Base-by-base conservation (phyloP, 2,329 filamentous ascomycete species). In the Aschersonia sp. region DNA sequence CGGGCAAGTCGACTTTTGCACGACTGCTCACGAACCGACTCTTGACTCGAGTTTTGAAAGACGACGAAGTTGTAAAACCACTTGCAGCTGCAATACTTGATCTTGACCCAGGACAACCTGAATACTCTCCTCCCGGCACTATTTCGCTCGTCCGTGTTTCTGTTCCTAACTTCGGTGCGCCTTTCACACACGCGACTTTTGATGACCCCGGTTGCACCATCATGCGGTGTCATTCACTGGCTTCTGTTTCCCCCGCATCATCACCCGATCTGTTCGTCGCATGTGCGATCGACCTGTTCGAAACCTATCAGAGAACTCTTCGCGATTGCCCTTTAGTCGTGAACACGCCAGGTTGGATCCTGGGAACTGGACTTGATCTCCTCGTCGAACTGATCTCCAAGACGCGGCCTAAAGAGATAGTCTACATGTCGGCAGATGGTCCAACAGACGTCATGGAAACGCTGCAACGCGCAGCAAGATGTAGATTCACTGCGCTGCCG, bases 1-100 rank as follows among this genome's bases (percentile, higher is more conserved):
- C 84, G 3, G 85, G 85, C 2, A 89, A 89, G 58, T 89, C 85
- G 1, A 88, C 83, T 0, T 85, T 89, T 59, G 75, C 77, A 9
- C 77, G 75, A 45, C 61, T 87, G 4, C 66, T 89, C 2, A 65
- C 73, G 6, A 89, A 89, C 56, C 74, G 77, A 9, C 65, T 86
- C 6, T 62, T 86, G n/a, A 83, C 78, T 3, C 52, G 44, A 2
- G 55, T 54, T 6, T 28, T 43, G 56, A 55, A 54, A 28, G 50
- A 48, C 20, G 12, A 43, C 10, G 52, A 52, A 12, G 10, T 54
- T 40, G 47, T 43, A 28, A 54, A 51, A 7, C 58, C 59, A 12
- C 67, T 83, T 30, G 73, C 71, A 48, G 67, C 83, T 30, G 73
- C 71, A 48, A 12, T 38, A 4, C 70, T 92, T 5, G 86, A 92